These are phyloP conservation scores for Boletus edulis DNA, from an alignment of 768 basidiomycete species.

Conservation along the genomic window DNA sequence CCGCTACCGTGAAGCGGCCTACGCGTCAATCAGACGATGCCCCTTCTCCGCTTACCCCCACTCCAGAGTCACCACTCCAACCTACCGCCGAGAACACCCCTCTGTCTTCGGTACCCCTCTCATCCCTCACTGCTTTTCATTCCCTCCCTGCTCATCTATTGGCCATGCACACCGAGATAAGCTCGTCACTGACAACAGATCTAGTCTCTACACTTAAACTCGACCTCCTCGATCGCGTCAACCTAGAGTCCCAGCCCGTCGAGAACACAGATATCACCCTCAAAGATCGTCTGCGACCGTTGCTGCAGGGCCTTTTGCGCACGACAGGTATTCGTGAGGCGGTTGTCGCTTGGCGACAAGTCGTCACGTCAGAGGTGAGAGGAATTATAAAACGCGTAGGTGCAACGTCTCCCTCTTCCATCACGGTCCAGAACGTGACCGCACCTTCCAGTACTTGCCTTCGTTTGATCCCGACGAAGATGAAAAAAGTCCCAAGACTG, in stretches of 20 bases:
- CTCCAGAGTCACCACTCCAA: slow-evolving; percentile 31
- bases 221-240: slow-evolving; percentile 60
- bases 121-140: slow-evolving; percentile 68
- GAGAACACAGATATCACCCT: slow-evolving; percentile 42
- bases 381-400: slow-evolving; percentile 59
- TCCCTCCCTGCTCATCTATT: slow-evolving; percentile 72
- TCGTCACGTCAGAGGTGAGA: slow-evolving; percentile 59
- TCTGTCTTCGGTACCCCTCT: slow-evolving; percentile 51
- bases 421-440: not conserved
- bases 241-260: slow-evolving; percentile 15
- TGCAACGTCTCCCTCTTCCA: slow-evolving; percentile 8
- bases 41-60: slow-evolving; percentile 34
- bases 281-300: slow-evolving; percentile 63
- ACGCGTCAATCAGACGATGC: slow-evolving; percentile 17
- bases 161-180: slow-evolving; percentile 72
- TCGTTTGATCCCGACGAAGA: slow-evolving; percentile 57
- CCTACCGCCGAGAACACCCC: slow-evolving; percentile 25
- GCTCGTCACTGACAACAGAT: slow-evolving; percentile 72
- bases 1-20: not conserved
- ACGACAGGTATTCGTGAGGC: slow-evolving; percentile 72
- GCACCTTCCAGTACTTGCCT: slow-evolving; percentile 51
- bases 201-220: slow-evolving; percentile 66
- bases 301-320: slow-evolving; percentile 74
- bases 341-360: slow-evolving; percentile 65
- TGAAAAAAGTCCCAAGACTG: slow-evolving; percentile 33